Conservation (phyloP, 495 filamentous ascomycete species). For the Hyaloscypha bicolor region DNA sequence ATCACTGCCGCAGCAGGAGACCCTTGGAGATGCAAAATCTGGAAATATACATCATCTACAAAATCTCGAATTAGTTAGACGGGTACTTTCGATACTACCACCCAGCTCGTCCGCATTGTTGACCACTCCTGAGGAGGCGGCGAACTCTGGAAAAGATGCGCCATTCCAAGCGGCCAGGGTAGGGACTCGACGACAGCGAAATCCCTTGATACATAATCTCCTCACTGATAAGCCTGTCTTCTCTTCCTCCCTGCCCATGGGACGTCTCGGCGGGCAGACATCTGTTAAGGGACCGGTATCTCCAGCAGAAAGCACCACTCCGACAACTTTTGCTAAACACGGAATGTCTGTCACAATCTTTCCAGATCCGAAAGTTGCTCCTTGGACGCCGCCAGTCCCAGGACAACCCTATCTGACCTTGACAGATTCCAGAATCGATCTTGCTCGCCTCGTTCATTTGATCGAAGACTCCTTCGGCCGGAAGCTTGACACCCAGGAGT, state of each 20-base stretch:
- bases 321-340: conserved; percentile 83
- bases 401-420: conserved; percentile 58
- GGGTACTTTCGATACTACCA: conserved; percentile 76
- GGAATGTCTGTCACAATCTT: conserved; percentile 88
- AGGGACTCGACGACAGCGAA: conserved; percentile 74
- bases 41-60: conserved; percentile 52
- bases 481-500: conserved; percentile 80
- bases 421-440: conserved; percentile 78
- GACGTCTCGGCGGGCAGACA: conserved; percentile 47
- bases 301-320: conserved; percentile 38
- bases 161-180: conserved; percentile 58
- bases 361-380: conserved; percentile 61
- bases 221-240: conserved; percentile 92
- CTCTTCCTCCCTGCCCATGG: conserved; percentile 83
- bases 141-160: conserved; percentile 56
- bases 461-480: conserved; percentile 95
- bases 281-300: conserved; percentile 22
- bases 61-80: conserved; percentile 72
- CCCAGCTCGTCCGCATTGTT: conserved; percentile 83
- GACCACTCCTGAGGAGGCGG: conserved; percentile 82
- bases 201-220: conserved; percentile 95
- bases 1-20: not conserved
- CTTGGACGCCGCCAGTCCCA: conserved; percentile 67
- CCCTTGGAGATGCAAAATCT: not conserved
- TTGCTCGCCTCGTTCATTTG: conserved; percentile 77